phyloP scores from a whole-genome alignment of 345 rosid species.

The Syzygium jambos region DNA sequence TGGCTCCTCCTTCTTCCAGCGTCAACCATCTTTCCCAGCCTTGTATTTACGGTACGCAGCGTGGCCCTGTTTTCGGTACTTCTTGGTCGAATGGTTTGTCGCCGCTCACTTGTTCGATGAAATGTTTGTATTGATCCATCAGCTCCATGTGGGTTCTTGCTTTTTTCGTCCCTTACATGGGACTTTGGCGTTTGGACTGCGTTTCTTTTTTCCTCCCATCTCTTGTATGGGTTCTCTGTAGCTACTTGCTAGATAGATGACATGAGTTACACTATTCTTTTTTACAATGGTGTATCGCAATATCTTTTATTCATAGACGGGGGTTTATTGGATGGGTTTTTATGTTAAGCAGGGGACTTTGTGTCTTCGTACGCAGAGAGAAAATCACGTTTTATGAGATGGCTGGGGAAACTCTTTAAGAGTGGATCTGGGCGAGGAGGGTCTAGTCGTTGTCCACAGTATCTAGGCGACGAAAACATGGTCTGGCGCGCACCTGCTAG shows the following conservation, averaged over 20 bases:
- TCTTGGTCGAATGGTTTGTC: not conserved
- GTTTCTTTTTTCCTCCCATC: not conserved
- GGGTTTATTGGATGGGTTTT: slow-evolving; percentile 2
- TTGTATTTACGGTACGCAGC: slow-evolving; percentile 55
- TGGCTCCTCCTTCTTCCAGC: slow-evolving; percentile 48
- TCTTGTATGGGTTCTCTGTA: not conserved
- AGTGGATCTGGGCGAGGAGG: slow-evolving; percentile 38
- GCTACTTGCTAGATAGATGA: not conserved
- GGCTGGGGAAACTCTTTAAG: slow-evolving; percentile 86
- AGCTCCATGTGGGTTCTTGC: not conserved
- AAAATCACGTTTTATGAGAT: slow-evolving; percentile 81
- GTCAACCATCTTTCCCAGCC: slow-evolving; percentile 67
- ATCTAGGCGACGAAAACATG: slow-evolving; percentile 77
- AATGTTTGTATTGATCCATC: not conserved
- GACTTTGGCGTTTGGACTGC: not conserved
- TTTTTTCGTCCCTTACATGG: not conserved
- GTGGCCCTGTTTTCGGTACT: not conserved
- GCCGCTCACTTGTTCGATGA: not conserved
- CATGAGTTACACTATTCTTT: not conserved
- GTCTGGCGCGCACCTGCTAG: slow-evolving; percentile 57
- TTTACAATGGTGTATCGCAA: not conserved
- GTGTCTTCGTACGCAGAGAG: slow-evolving; percentile 63
- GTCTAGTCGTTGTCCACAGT: slow-evolving; percentile 42
- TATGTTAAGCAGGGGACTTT: slow-evolving; percentile 57
- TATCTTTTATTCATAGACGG: not conserved